Percentiles rank a stretch among this genome's conserved stretches.
Evolutionary conservation across 306 rosid genomes (phyloP).

Genomic region (Psophocarpus tetragonolobus): DNA sequence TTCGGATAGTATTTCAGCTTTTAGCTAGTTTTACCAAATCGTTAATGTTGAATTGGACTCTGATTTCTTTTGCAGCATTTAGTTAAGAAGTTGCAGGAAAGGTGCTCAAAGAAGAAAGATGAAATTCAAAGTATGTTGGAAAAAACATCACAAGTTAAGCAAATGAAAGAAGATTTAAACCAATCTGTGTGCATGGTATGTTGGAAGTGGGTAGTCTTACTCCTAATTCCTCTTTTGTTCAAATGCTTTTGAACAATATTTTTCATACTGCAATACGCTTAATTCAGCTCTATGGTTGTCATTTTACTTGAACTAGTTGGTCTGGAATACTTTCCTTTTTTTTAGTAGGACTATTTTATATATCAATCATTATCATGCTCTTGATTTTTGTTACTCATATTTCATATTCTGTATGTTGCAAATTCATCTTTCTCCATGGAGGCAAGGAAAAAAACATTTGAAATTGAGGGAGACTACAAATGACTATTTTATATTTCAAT

Average conservation of each 20-base stretch:
- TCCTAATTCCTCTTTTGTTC: not conserved
- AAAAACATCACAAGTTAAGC: constrained; percentile 65
- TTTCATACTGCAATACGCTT: constrained; percentile 1
- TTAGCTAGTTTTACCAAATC: too few relatives aligned
- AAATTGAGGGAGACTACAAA: constrained; percentile 55
- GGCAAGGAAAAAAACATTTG: constrained; percentile 65
- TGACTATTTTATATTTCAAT: constrained; percentile 6
- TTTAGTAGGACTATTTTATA: constrained; percentile 4
- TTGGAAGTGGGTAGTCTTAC: constrained; percentile 22
- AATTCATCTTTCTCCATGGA: constrained; percentile 37
- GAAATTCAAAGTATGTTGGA: constrained; percentile 65
- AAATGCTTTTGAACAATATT: constrained; percentile 12
- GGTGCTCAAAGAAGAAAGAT: constrained; percentile 48
- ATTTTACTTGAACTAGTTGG: constrained; percentile 18
- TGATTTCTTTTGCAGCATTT: constrained; percentile 48
- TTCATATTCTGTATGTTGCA: constrained; percentile 21
- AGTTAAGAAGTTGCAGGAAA: constrained; percentile 53
- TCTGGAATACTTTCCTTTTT: constrained; percentile 8
- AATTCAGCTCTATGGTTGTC: constrained; percentile 16
- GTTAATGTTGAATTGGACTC: constrained; percentile 6
- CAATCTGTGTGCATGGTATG: constrained; percentile 66
- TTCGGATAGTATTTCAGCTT: too few relatives aligned
- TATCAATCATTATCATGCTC: constrained; percentile 7
- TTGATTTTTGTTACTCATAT: constrained; percentile 1
- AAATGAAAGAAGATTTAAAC: constrained; percentile 63